phyloP scores from a whole-genome alignment of 1,284 basidiomycete genomes.

The Naganishia sp. region DNA sequence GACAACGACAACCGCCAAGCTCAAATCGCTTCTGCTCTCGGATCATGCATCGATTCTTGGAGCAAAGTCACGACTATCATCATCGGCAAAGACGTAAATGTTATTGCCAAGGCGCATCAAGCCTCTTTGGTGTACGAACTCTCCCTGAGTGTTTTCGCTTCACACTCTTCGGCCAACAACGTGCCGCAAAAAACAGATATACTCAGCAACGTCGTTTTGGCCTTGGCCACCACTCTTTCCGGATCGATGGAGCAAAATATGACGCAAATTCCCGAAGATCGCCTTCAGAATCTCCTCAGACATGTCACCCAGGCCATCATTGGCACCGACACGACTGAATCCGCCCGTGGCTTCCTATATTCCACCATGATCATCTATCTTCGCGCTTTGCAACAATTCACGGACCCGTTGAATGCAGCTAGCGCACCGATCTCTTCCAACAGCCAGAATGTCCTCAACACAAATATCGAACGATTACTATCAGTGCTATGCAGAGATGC shows the following conservation, averaged over 20 bases:
- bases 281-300: constrained; percentile 22
- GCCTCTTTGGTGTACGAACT: constrained; percentile 29
- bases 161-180: constrained; percentile 11
- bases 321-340: constrained; percentile 23
- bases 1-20: constrained; percentile 26
- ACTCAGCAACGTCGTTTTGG: constrained; percentile 20
- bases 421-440: neutral
- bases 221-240: constrained; percentile 16
- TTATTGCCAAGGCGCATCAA: neutral
- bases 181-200: constrained; percentile 22
- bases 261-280: constrained; percentile 27
- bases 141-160: constrained; percentile 10
- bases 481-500: constrained; percentile 31
- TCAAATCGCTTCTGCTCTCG: constrained; percentile 18
- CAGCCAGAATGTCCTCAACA: constrained; percentile 18
- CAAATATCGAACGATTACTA: constrained; percentile 29
- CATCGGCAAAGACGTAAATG: constrained; percentile 4
- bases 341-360: constrained; percentile 31
- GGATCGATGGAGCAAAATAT: neutral
- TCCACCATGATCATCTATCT: constrained; percentile 29
- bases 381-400: neutral
- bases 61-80: constrained; percentile 25
- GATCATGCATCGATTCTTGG: constrained; percentile 26
- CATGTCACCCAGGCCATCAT: constrained; percentile 21
- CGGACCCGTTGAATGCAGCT: neutral